Base-by-base conservation (phyloP, 2,329 filamentous ascomycete species). In the Scytalidium lignicola region DNA sequence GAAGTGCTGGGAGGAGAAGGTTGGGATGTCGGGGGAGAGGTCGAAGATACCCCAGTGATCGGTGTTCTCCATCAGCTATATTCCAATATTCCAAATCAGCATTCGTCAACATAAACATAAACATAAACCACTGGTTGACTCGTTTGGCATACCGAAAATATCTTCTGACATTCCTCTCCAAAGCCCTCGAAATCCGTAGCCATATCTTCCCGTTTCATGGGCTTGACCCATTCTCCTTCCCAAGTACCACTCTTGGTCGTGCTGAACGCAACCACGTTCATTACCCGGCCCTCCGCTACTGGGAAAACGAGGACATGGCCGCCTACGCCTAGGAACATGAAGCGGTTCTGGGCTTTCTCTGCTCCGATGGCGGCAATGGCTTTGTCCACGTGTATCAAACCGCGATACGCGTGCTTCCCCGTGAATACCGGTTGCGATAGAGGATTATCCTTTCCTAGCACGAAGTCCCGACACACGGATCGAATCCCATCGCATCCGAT, bases 241-340 rank as follows among this genome's bases (percentile, higher is more conserved):
- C 72, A 76, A 3, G 63, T 58, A 1, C 61, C 48, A 1, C 65
- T 54, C 40, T 74, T 65, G 1, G 68, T 65, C 21, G 68, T 64
- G 15, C 71, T 68, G 43, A 78, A 74, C 1, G 69, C 71, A 19
- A 79, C 70, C 2, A 77, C 69, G 57, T 85, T 85, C 62, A 84
- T 73, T 13, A 74, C 66, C 2, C 68, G 67, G 13, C 72, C 73
- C n/a, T 71, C 67, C 2, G 73, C 74, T 4, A 85, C 78, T 0
- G 82, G 77, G 58, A 83, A 85, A 1, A 74, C 79, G 20, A 85
- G 69, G 8, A 78, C 57, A 60, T 85, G 82, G 0, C 75, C 77
- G 41, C 68, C 63, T 0, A 73, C 75, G 0, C 79, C 81, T 3
- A 51, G 21, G 44, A 49, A 55, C 40, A 77, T 69, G 56, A 74